Base-by-base conservation (phyloP, 441 rosid species). In the Biscutella laevigata region DNA sequence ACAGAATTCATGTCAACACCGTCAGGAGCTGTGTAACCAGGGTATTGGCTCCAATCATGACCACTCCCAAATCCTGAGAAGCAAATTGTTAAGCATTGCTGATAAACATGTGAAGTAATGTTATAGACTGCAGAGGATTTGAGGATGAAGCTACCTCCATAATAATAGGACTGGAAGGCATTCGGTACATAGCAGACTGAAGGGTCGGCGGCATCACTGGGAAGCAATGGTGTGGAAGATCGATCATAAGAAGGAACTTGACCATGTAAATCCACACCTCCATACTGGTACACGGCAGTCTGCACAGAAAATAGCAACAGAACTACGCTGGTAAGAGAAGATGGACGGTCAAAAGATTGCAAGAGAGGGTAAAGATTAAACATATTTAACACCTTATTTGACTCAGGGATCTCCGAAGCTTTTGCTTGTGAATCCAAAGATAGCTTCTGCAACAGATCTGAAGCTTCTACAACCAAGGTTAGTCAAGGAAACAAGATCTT, bases 401-500 rank as follows among this genome's bases (percentile, higher is more conserved):
- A 84, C 69, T 85, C 94, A n/a, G 90, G 78, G 36, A 83, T 72
- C 64, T 86, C 95, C 15, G 82, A 53, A 43, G 78, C 41, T 59
- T 89, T 83, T 5, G 76, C 27, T 71, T 82, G 81, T 2, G 95
- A 64, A 39, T 82, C 94, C 64, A 86, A 44, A 7, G 95, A 49
- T 20, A 89, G 76, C 41, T 78, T 86, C 83, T 86, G 90, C 77
- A 89, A 67, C 75, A 89, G 71, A 59, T 83, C 94, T 51, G 94
- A 55, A 67, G 97, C 52, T 77, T 89, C 97, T 86, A 40, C 37
- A 22, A 53, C 49, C 53, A 54, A 45, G n/a, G 49, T 13, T 62
- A 61, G 82, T 81, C 35, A 80, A 82, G 80, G 78, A 74, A 69
- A 33, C 35, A 64, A 41, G 10, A 49, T 15, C 30, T 40, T 20